These are phyloP conservation scores for Aspergillus homomorphus DNA, from an alignment of 495 filamentous ascomycete species.

Conservation along the genomic window DNA sequence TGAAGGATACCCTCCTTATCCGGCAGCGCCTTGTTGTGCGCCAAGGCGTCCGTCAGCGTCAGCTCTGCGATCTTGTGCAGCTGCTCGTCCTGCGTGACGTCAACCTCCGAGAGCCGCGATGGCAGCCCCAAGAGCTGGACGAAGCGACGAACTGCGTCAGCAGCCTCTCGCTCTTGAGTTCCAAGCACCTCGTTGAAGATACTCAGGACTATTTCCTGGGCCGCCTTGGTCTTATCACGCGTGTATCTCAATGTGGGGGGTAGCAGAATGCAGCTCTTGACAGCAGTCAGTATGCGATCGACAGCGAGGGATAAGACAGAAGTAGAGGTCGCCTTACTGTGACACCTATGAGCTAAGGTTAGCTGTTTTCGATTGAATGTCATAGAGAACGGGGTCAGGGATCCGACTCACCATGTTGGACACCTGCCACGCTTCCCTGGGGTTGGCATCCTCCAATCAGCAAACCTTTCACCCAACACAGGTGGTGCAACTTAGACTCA, in stretches of 20 bases:
- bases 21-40: not conserved
- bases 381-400: not conserved
- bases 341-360: not conserved
- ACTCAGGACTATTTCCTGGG: not conserved
- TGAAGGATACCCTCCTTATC: not conserved
- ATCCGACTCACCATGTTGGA: not conserved
- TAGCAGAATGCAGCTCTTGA: conserved; percentile 1
- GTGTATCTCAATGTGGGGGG: not conserved
- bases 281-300: not conserved
- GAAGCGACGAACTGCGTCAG: not conserved
- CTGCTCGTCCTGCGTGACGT: conserved; percentile 2
- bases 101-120: not conserved
- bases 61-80: not conserved
- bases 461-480: not conserved
- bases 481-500: not conserved
- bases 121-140: not conserved
- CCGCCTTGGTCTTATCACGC: not conserved
- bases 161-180: not conserved
- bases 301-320: no score
- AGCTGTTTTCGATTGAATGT: not conserved
- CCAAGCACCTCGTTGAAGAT: conserved; percentile 6
- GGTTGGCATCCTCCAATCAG: not conserved
- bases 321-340: not conserved
- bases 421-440: not conserved
- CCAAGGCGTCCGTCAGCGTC: conserved; percentile 1